Conservation (phyloP, 2,329 filamentous ascomycete genomes). For the Sclerotinia sclerotiorum region DNA sequence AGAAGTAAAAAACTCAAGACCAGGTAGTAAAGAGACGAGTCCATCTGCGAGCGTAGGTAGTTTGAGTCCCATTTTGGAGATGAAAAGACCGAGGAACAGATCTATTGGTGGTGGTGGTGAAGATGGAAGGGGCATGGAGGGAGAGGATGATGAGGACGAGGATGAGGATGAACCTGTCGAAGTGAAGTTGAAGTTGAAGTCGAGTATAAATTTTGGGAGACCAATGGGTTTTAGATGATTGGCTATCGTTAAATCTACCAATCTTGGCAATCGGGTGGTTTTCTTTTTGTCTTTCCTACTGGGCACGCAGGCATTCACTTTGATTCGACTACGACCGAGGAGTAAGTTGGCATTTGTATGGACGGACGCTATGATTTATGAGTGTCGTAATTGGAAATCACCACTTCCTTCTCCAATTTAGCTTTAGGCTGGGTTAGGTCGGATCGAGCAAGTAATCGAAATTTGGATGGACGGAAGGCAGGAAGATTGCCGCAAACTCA, state of each 20-base stretch:
- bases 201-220: constrained; percentile 35
- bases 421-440: neutral
- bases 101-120: constrained; percentile 6
- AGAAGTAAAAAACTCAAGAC: constrained; percentile 28
- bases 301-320: neutral
- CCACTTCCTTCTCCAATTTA: neutral
- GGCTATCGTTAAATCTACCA: neutral
- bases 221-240: constrained; percentile 30
- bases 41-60: constrained; percentile 7
- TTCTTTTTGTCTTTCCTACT: neutral
- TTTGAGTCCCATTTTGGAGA: constrained; percentile 21
- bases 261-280: neutral
- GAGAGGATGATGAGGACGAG: constrained; percentile 21
- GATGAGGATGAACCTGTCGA: constrained; percentile 25
- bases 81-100: constrained; percentile 8
- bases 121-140: constrained; percentile 17
- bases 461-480: neutral
- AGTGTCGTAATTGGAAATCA: neutral
- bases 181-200: constrained; percentile 32
- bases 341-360: neutral
- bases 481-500: neutral
- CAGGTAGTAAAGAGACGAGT: constrained; percentile 18
- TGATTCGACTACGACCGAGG: neutral
- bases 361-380: neutral
- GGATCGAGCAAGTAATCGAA: neutral